Conservation (phyloP, 306 rosid genomes). For the Hippophae tibetana region DNA sequence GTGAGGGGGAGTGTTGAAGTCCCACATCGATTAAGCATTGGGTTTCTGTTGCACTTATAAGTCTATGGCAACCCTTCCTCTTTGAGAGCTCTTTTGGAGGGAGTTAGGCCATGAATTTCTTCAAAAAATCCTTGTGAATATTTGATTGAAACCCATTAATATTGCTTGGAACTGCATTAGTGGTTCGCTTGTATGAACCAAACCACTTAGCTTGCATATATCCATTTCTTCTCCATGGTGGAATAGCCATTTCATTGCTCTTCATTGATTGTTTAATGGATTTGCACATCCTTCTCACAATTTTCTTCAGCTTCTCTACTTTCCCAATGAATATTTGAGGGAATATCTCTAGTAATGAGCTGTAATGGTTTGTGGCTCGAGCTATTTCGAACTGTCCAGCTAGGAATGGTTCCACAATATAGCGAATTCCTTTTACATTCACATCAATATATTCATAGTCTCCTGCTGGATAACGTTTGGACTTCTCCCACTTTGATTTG, state of each 20-base stretch:
- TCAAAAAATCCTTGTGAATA: constrained; percentile 5
- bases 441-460: constrained; percentile 64
- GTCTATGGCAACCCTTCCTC: too few species aligned
- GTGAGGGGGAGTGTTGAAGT: too few species aligned
- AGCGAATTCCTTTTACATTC: constrained; percentile 37
- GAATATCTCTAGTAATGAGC: constrained; percentile 37
- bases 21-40: too few species aligned
- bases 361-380: constrained; percentile 52
- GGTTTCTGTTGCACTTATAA: too few species aligned
- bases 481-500: constrained; percentile 72
- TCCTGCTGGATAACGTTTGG: constrained; percentile 44
- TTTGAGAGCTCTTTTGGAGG: too few species aligned
- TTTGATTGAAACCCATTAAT: background rate
- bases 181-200: constrained; percentile 55
- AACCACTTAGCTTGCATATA: constrained; percentile 80
- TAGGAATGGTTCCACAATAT: constrained; percentile 49
- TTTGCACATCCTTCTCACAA: constrained; percentile 50
- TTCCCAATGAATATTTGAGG: constrained; percentile 51
- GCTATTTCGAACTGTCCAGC: constrained; percentile 57
- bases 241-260: constrained; percentile 31
- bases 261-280: constrained; percentile 66
- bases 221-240: constrained; percentile 79
- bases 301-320: constrained; percentile 44
- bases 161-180: constrained; percentile 26
- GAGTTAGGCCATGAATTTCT: too few species aligned